Evolutionary conservation across 148 eudicot genomes (phyloP).

Genomic region (Dianthus caryophyllus): DNA sequence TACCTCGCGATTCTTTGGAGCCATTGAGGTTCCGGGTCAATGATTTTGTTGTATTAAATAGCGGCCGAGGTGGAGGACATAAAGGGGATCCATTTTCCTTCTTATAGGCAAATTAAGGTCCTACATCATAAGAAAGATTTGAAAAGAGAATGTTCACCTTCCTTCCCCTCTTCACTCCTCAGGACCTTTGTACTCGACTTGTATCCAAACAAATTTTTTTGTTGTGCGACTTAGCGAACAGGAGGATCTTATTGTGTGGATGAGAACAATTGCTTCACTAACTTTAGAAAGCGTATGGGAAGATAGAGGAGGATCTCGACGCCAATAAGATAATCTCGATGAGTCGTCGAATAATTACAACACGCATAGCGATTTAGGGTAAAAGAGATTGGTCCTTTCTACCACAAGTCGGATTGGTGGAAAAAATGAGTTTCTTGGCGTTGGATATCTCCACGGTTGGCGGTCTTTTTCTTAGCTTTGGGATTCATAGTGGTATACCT

Average conservation of each 20-base stretch:
- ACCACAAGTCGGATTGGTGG: slow-evolving; percentile 94
- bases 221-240: slow-evolving; percentile 63
- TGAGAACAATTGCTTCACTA: slow-evolving; percentile 95
- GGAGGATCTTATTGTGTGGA: slow-evolving; percentile 96
- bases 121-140: too few relatives aligned
- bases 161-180: too few relatives aligned
- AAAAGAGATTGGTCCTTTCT: slow-evolving; percentile 72
- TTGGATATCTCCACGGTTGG: slow-evolving; percentile 68
- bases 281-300: slow-evolving; percentile 79
- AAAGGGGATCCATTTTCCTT: too few relatives aligned
- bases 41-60: too few relatives aligned
- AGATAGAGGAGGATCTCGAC: slow-evolving; percentile 60
- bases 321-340: slow-evolving; percentile 48
- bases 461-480: slow-evolving; percentile 49
- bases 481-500: slow-evolving; percentile 50
- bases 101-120: too few relatives aligned
- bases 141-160: too few relatives aligned
- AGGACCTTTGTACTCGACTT: too few relatives aligned
- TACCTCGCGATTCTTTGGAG: too few relatives aligned
- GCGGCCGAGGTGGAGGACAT: too few relatives aligned
- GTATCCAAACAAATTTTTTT: neutral
- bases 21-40: too few relatives aligned
- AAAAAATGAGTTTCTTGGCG: slow-evolving; percentile 63
- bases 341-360: slow-evolving; percentile 74
- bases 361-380: slow-evolving; percentile 63